A percentile compares a stretch with the other conserved stretches of the same genome.
These are phyloP conservation scores for Delitschia confertaspora DNA, from an alignment of 495 filamentous ascomycete species.

Conservation along the genomic window DNA sequence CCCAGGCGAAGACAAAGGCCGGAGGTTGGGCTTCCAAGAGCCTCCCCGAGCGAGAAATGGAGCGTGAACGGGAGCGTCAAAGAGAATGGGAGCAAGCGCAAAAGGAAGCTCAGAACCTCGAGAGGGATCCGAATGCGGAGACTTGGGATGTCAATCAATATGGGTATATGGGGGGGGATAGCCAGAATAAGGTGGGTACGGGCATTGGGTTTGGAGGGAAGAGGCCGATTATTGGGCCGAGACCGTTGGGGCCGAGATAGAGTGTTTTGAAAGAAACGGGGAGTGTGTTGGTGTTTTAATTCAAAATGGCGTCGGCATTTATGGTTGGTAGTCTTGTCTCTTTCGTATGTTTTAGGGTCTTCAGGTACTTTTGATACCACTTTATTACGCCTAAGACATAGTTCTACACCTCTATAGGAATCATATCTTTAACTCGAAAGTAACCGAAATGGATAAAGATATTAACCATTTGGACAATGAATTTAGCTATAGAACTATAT, in stretches of 20 bases:
- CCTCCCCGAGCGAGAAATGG: conserved; percentile 90
- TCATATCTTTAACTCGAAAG: too few species aligned
- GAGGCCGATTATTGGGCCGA: conserved; percentile 72
- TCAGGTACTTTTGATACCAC: too few species aligned
- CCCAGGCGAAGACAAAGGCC: conserved; percentile 61
- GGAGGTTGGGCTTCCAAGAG: conserved; percentile 72
- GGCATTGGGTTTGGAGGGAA: conserved; percentile 64
- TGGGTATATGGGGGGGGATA: conserved; percentile 76
- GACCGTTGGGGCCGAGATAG: conserved; percentile 40
- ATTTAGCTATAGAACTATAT: too few species aligned
- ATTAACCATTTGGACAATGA: too few species aligned
- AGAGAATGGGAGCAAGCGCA: conserved; percentile 93
- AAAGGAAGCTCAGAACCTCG: conserved; percentile 54
- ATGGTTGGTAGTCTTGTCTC: too few species aligned
- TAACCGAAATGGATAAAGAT: too few species aligned
- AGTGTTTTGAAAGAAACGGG: too few species aligned
- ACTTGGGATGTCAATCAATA: conserved; percentile 85
- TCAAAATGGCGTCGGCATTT: too few species aligned
- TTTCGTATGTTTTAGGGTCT: too few species aligned
- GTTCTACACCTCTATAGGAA: too few species aligned
- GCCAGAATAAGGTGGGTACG: conserved; percentile 60
- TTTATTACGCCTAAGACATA: too few species aligned
- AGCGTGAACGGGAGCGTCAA: conserved; percentile 85
- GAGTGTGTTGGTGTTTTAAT: too few species aligned
- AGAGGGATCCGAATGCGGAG: conserved; percentile 38